Evolutionary conservation across 345 rosid species (phyloP).

Genomic region (Arabis alpina): DNA sequence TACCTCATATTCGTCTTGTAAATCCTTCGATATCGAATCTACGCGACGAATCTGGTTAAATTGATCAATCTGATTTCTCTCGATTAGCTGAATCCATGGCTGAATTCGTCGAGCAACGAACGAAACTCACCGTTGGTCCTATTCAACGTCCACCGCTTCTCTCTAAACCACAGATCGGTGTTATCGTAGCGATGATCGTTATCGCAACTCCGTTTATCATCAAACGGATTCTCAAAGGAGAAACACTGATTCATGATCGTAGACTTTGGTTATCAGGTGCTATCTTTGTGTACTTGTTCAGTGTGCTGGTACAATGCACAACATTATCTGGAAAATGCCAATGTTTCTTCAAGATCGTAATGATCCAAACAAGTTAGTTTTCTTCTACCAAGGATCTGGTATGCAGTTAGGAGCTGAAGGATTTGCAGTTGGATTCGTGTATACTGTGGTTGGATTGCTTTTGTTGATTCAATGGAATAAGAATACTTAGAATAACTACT

Average conservation of each 20-base stretch:
- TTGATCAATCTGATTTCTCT: slow-evolving; percentile 75
- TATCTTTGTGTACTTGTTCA: slow-evolving; percentile 72
- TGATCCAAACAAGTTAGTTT: slow-evolving; percentile 68
- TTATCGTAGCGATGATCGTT: slow-evolving; percentile 43
- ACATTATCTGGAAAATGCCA: slow-evolving; percentile 82
- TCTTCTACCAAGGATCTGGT: slow-evolving; percentile 84
- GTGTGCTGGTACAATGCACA: slow-evolving; percentile 89
- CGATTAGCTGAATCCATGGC: slow-evolving; percentile 86
- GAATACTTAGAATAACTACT: too few species aligned
- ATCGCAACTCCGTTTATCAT: slow-evolving; percentile 55
- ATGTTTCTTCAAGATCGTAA: slow-evolving; percentile 73
- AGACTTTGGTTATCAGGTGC: slow-evolving; percentile 75
- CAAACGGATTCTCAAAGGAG: slow-evolving; percentile 55
- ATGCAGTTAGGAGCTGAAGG: slow-evolving; percentile 94
- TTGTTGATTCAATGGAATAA: too few species aligned
- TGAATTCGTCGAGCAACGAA: slow-evolving; percentile 63
- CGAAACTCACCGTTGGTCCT: slow-evolving; percentile 69
- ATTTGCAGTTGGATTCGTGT: slow-evolving; percentile 78
- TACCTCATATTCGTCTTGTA: slow-evolving; percentile 91
- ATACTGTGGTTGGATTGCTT: slow-evolving; percentile 75
- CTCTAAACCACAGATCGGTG: slow-evolving; percentile 51
- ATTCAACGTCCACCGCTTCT: slow-evolving; percentile 71
- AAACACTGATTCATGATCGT: slow-evolving; percentile 66
- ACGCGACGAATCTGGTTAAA: slow-evolving; percentile 66
- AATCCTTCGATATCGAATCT: slow-evolving; percentile 54